Conservation (phyloP, 192 early-diverging fungal species). For the Backusella tuberculispora region DNA sequence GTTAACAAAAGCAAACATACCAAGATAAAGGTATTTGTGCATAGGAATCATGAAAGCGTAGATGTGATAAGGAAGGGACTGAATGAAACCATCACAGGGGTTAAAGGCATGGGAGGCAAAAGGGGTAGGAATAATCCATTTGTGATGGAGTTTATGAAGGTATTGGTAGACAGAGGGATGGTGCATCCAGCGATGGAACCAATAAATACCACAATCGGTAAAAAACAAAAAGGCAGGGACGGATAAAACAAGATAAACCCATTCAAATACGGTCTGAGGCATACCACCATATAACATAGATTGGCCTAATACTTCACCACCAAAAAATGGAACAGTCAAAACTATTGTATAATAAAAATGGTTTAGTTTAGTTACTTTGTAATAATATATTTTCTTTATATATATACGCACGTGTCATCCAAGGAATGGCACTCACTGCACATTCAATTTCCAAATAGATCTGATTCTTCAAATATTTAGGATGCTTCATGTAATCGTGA, state of each 20-base stretch:
- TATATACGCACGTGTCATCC: slow-evolving; percentile 58
- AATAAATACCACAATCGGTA: slow-evolving; percentile 95
- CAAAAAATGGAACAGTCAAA: slow-evolving; percentile 90
- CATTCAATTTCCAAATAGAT: slow-evolving; percentile 81
- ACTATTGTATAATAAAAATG: slow-evolving; percentile 26
- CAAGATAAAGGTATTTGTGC: slow-evolving; percentile 86
- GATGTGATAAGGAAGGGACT: slow-evolving; percentile 92
- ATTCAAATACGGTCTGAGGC: slow-evolving; percentile 57
- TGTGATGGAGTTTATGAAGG: slow-evolving; percentile 75
- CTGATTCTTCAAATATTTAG: slow-evolving; percentile 91
- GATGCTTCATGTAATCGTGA: slow-evolving; percentile 84
- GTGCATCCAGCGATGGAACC: slow-evolving; percentile 92
- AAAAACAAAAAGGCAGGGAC: slow-evolving; percentile 81
- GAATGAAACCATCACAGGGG: slow-evolving; percentile 90
- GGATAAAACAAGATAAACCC: slow-evolving; percentile 70
- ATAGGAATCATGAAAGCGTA: slow-evolving; percentile 91
- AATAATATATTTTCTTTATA: neutral
- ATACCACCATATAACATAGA: slow-evolving; percentile 59
- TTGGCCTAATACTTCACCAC: slow-evolving; percentile 88
- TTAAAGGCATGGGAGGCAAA: slow-evolving; percentile 96
- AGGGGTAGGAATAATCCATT: slow-evolving; percentile 80
- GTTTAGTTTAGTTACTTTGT: neutral
- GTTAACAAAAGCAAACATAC: slow-evolving; percentile 85
- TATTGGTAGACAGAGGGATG: slow-evolving; percentile 87
- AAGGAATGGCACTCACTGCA: slow-evolving; percentile 77